Conservation (phyloP, 2,329 filamentous ascomycete species). For the Zymoseptoria passerinii region DNA sequence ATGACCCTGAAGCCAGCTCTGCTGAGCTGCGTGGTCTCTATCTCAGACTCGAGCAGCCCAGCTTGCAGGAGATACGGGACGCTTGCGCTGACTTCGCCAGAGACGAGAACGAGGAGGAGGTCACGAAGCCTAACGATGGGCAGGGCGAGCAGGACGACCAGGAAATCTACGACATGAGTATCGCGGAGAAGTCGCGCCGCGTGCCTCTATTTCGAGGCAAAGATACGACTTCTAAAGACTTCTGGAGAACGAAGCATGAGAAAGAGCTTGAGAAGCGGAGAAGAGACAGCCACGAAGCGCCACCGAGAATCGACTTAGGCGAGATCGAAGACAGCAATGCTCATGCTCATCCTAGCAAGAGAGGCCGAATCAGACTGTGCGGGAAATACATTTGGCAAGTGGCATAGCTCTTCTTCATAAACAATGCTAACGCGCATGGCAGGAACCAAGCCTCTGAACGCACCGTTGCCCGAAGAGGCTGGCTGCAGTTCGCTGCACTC, state of each 20-base stretch:
- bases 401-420: neutral
- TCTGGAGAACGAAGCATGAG: constrained; percentile 29
- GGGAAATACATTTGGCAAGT: constrained; percentile 39
- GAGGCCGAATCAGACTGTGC: constrained; percentile 41
- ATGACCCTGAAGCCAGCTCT: constrained; percentile 34
- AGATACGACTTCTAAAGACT: neutral
- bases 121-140: constrained; percentile 19
- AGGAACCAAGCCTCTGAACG: constrained; percentile 42
- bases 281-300: constrained; percentile 1
- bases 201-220: neutral
- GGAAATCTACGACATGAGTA: constrained; percentile 11
- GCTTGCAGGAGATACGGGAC: constrained; percentile 44
- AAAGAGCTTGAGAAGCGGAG: constrained; percentile 21
- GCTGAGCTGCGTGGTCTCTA: constrained; percentile 41
- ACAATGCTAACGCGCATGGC: neutral
- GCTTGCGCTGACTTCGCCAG: constrained; percentile 44
- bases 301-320: constrained; percentile 29
- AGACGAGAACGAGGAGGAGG: constrained; percentile 32
- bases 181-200: neutral
- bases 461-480: constrained; percentile 41
- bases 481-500: constrained; percentile 45
- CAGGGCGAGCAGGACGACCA: constrained; percentile 20
- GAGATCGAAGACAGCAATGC: constrained; percentile 29
- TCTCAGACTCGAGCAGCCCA: constrained; percentile 41
- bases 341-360: constrained; percentile 29